Conservation (phyloP, 345 rosid genomes). For the Rhizophora mangle region DNA sequence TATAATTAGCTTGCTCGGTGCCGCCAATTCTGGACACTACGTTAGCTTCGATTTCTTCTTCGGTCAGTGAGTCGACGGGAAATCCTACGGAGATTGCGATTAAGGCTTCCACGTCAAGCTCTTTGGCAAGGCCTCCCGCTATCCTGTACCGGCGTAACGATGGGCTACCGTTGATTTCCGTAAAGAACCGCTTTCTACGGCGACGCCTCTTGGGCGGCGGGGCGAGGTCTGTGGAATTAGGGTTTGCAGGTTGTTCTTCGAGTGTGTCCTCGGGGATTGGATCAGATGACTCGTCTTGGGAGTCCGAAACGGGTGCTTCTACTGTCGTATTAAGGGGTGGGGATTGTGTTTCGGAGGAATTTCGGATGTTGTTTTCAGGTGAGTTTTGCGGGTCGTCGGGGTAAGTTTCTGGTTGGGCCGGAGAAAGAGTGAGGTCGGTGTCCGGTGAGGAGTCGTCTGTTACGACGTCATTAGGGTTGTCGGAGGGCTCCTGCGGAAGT, state of each 20-base stretch:
- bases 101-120: conserved; percentile 72
- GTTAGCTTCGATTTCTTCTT: conserved; percentile 93
- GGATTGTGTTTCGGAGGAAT: conserved; percentile 35
- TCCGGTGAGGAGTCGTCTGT: conserved; percentile 56
- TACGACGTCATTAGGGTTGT: conserved; percentile 35
- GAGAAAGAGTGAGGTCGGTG: conserved; percentile 36
- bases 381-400: conserved; percentile 39
- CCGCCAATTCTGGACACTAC: conserved; percentile 73
- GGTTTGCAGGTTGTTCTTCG: conserved; percentile 39
- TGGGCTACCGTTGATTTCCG: conserved; percentile 69
- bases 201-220: conserved; percentile 64
- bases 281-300: conserved; percentile 73
- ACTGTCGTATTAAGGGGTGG: conserved; percentile 33
- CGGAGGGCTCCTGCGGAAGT: conserved; percentile 27
- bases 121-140: conserved; percentile 51
- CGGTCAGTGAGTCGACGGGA: conserved; percentile 83
- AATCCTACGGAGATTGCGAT: conserved; percentile 88
- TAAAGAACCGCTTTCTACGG: conserved; percentile 85
- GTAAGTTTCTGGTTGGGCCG: conserved; percentile 19
- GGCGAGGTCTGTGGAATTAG: conserved; percentile 44
- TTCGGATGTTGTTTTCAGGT: conserved; percentile 37
- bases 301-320: conserved; percentile 55
- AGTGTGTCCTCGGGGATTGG: conserved; percentile 39
- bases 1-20: conserved; percentile 67
- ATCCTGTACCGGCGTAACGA: conserved; percentile 58